Evolutionary conservation across 176 grass and related monocot species (phyloP).

Genomic region (Musa itinerans): DNA sequence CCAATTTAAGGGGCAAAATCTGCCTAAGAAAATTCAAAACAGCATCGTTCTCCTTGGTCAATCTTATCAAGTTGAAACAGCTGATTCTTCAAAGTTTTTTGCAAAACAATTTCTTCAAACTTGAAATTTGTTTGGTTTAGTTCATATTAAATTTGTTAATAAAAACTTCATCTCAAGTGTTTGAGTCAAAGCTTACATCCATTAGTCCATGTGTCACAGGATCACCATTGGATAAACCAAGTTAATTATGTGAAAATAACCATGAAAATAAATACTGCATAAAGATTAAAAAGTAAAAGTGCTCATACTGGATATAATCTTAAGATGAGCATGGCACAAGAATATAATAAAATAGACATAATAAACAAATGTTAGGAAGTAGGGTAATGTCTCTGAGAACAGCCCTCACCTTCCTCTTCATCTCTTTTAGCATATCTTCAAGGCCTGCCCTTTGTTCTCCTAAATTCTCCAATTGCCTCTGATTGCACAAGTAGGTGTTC

Average conservation of each 20-base stretch:
- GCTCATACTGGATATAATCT: too few species aligned
- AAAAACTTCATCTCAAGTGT: not conserved
- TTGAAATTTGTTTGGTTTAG: not conserved
- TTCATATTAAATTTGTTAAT: not conserved
- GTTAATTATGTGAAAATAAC: too few species aligned
- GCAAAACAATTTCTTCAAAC: too few species aligned
- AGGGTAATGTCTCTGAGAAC: not conserved
- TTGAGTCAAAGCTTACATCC: not conserved
- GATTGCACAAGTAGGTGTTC: not conserved
- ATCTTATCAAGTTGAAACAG: too few species aligned
- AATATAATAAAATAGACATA: not conserved
- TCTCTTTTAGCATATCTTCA: constrained; percentile 18
- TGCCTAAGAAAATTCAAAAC: too few species aligned
- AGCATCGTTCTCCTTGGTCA: too few species aligned
- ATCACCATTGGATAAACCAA: not conserved
- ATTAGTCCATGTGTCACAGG: not conserved
- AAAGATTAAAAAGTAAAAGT: not conserved
- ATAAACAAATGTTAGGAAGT: not conserved
- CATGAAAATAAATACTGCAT: not conserved
- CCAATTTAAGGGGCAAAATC: too few species aligned
- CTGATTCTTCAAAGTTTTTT: too few species aligned
- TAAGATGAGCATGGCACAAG: too few species aligned
- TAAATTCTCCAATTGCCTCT: constrained; percentile 13
- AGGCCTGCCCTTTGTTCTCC: constrained; percentile 8
- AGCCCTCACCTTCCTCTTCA: constrained; percentile 9